Conservation (phyloP, 2,329 filamentous ascomycete genomes). For the Arthrobotrys megalospora region DNA sequence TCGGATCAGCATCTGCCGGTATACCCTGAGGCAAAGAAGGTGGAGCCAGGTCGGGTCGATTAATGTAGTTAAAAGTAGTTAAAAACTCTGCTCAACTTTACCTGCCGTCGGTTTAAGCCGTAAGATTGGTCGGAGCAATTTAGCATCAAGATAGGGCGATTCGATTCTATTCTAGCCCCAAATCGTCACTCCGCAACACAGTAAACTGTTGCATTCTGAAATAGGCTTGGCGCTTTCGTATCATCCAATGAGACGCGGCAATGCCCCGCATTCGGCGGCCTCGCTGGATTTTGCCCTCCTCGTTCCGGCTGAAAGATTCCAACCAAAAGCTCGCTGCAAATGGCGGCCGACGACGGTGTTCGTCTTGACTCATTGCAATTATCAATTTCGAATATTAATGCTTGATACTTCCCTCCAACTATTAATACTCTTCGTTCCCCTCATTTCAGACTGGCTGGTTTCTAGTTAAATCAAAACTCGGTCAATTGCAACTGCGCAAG, state of each 20-base stretch:
- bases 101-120: too few species aligned
- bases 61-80: too few species aligned
- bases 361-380: slow-evolving; percentile 38
- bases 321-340: slow-evolving; percentile 10
- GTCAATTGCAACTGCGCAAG: not conserved
- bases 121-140: too few species aligned
- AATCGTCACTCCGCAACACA: not conserved
- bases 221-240: not conserved
- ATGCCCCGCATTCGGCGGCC: slow-evolving; percentile 56
- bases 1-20: too few species aligned
- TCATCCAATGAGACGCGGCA: not conserved
- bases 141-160: too few species aligned
- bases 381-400: slow-evolving; percentile 25
- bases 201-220: not conserved
- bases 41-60: too few species aligned
- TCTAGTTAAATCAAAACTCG: not conserved
- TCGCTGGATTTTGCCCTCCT: slow-evolving; percentile 30
- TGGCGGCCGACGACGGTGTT: slow-evolving; percentile 49
- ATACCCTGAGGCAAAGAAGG: too few species aligned
- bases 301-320: slow-evolving; percentile 38
- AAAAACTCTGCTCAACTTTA: too few species aligned
- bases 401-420: slow-evolving; percentile 36
- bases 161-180: not conserved
- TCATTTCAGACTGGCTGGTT: slow-evolving; percentile 21
- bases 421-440: slow-evolving; percentile 9